Evolutionary conservation across 306 rosid species (phyloP).

Genomic region (Nissolia schottii): DNA sequence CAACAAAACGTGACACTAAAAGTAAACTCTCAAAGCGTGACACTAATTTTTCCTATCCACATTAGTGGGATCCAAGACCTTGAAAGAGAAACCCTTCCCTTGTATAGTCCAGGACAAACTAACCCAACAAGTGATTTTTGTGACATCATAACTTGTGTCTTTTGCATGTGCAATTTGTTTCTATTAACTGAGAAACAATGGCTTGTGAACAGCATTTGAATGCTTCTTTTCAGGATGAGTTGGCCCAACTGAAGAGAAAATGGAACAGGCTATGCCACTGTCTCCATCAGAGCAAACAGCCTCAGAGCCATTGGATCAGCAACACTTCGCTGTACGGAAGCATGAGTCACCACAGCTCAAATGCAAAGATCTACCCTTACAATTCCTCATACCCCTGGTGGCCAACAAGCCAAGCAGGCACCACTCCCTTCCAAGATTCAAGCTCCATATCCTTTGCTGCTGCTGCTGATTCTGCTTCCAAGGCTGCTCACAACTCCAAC

Average conservation of each 20-base stretch:
- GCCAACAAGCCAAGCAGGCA: conserved; percentile 47
- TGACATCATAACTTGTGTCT: not conserved
- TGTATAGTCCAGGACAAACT: no score
- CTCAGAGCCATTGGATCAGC: conserved; percentile 40
- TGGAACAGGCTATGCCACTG: conserved; percentile 71
- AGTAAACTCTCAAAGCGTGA: no score
- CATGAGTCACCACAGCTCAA: conserved; percentile 32
- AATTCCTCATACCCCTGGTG: conserved; percentile 60
- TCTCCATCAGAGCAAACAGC: conserved; percentile 59
- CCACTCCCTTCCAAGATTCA: conserved; percentile 49
- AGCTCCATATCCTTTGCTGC: conserved; percentile 60
- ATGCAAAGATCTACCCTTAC: conserved; percentile 42
- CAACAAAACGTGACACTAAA: not conserved
- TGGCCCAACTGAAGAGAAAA: conserved; percentile 54
- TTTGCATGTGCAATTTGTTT: not conserved
- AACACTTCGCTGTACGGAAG: conserved; percentile 26
- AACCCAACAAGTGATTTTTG: not conserved
- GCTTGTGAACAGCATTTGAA: conserved; percentile 15
- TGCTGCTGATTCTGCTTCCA: conserved; percentile 24
- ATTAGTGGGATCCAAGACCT: no score
- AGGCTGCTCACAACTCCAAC: conserved; percentile 35
- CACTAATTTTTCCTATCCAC: no score
- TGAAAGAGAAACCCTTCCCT: no score
- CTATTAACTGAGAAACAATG: not conserved
- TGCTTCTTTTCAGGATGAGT: conserved; percentile 48